phyloP scores from a whole-genome alignment of 345 rosid genomes.

The Heritiera littoralis region DNA sequence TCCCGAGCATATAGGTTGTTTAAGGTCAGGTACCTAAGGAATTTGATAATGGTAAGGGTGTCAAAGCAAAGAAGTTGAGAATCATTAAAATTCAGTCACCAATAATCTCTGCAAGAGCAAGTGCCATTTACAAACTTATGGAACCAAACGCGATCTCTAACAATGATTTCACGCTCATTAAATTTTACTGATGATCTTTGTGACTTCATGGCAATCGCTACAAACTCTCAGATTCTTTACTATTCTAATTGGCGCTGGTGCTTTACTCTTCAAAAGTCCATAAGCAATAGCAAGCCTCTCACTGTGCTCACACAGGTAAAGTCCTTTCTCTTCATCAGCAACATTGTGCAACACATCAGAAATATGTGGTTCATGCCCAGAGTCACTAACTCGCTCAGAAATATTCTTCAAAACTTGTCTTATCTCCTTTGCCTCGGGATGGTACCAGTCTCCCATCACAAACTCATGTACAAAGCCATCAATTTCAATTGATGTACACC shows the following conservation, averaged over 20 bases:
- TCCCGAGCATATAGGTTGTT: background rate
- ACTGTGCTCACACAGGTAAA: slow-evolving; percentile 27
- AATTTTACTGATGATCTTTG: slow-evolving; percentile 35
- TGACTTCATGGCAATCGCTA: slow-evolving; percentile 34
- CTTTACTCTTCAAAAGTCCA: slow-evolving; percentile 26
- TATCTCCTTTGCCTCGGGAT: slow-evolving; percentile 20
- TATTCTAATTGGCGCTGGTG: slow-evolving; percentile 13
- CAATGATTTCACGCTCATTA: slow-evolving; percentile 34
- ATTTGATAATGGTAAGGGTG: background rate
- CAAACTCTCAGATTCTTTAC: slow-evolving; percentile 21
- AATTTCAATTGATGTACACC: slow-evolving; percentile 20
- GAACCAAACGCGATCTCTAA: slow-evolving; percentile 36
- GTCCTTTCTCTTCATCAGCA: slow-evolving; percentile 32
- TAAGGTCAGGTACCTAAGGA: background rate
- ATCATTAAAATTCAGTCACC: background rate
- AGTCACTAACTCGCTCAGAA: slow-evolving; percentile 13
- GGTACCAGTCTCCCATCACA: slow-evolving; percentile 18
- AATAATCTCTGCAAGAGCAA: slow-evolving; percentile 33
- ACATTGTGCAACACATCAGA: slow-evolving; percentile 15
- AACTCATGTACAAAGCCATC: slow-evolving; percentile 18
- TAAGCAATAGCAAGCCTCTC: slow-evolving; percentile 37
- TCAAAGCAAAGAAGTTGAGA: background rate
- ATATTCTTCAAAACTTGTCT: slow-evolving; percentile 9
- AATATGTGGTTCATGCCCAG: slow-evolving; percentile 12
- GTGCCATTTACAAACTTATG: slow-evolving; percentile 33